These are phyloP conservation scores for Styphnolobium japonicum DNA, from an alignment of 306 rosid species.

Conservation along the genomic window DNA sequence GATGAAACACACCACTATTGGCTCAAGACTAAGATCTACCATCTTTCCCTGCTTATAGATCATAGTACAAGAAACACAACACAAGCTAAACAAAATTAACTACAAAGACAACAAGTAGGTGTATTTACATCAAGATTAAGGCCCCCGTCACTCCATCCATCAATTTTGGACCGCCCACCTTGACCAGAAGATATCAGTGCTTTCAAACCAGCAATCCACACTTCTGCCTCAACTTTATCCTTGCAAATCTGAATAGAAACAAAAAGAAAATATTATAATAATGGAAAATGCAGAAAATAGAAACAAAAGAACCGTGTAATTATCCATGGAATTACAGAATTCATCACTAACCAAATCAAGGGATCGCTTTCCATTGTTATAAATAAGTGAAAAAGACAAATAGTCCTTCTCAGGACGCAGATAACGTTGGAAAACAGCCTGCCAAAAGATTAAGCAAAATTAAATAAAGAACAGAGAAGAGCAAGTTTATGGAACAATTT, in stretches of 20 bases:
- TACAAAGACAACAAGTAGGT: slow-evolving; percentile 22
- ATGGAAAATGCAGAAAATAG: background rate
- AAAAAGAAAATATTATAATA: background rate
- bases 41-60: background rate
- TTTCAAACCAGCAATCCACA: slow-evolving; percentile 94
- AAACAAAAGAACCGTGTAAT: background rate
- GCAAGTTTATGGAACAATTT: slow-evolving; percentile 17
- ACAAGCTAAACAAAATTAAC: slow-evolving; percentile 12
- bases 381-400: slow-evolving; percentile 89
- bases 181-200: slow-evolving; percentile 77
- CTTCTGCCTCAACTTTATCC: slow-evolving; percentile 95
- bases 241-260: slow-evolving; percentile 73
- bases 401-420: slow-evolving; percentile 88
- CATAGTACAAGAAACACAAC: background rate
- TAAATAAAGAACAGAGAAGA: slow-evolving; percentile 4
- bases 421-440: slow-evolving; percentile 93
- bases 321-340: slow-evolving; percentile 15
- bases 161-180: slow-evolving; percentile 98
- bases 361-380: slow-evolving; percentile 83
- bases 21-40: background rate
- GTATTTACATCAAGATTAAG: slow-evolving; percentile 80
- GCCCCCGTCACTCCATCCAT: slow-evolving; percentile 97
- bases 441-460: slow-evolving; percentile 27
- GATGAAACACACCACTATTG: background rate
- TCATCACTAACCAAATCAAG: slow-evolving; percentile 85